A percentile compares a stretch with the other conserved stretches of the same genome.
These are phyloP conservation scores for Cadophora gregata DNA, from an alignment of 2,329 filamentous ascomycete genomes.

Conservation along the genomic window DNA sequence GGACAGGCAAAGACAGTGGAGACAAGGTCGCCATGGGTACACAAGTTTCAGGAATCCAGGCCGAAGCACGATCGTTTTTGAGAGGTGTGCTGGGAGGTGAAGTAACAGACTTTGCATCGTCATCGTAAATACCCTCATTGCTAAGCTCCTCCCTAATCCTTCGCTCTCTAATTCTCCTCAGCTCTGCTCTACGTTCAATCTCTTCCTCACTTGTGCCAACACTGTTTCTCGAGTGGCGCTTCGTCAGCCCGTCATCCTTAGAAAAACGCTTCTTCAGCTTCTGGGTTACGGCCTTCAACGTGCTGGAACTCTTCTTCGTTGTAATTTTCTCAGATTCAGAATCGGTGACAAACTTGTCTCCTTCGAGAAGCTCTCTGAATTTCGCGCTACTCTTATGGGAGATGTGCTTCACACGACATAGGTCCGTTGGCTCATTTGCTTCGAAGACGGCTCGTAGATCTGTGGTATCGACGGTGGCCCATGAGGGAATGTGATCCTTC, in stretches of 20 bases:
- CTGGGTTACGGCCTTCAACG: conserved; percentile 53
- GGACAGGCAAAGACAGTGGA: conserved; percentile 19
- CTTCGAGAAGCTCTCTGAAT: conserved; percentile 26
- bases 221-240: conserved; percentile 49
- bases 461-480: conserved; percentile 31
- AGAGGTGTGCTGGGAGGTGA: conserved; percentile 25
- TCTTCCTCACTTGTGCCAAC: conserved; percentile 58
- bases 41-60: conserved; percentile 28
- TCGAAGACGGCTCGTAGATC: conserved; percentile 41
- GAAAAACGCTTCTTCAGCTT: conserved; percentile 50
- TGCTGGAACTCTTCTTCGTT: conserved; percentile 47
- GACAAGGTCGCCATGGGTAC: conserved; percentile 25
- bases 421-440: conserved; percentile 19
- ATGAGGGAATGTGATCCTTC: conserved; percentile 32
- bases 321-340: conserved; percentile 50
- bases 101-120: conserved; percentile 43
- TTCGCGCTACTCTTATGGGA: conserved; percentile 22
- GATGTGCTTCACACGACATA: conserved; percentile 13
- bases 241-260: conserved; percentile 48
- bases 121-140: conserved; percentile 51
- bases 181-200: conserved; percentile 59
- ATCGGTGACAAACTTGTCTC: conserved; percentile 31
- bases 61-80: conserved; percentile 17
- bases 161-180: conserved; percentile 60
- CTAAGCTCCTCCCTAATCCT: conserved; percentile 64